Base-by-base conservation (phyloP, 495 filamentous ascomycete genomes). In the Terfezia claveryi region DNA sequence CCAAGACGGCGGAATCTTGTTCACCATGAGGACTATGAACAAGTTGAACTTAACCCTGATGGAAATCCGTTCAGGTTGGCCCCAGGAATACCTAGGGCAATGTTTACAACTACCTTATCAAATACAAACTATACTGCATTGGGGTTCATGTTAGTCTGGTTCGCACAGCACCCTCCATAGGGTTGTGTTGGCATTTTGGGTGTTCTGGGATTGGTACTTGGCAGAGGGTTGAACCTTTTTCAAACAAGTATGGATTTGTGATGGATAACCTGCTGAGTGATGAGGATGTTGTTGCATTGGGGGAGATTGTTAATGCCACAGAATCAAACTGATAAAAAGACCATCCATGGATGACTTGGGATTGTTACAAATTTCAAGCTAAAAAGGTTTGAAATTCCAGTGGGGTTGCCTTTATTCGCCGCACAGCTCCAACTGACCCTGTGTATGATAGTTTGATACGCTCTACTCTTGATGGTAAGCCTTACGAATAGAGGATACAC, bases 341-440 rank as follows among this genome's bases (percentile, higher is more conserved):
- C 50, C 74, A n/a, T 82, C 10, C 79, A 69, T 7, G 75, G 72
- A 57, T 80, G 80, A 65, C 76, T 80, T 54, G 79, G 77, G 10
- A 71, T 83, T 55, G 74, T 80, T n/a, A 79, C 78, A 5, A 61
- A 68, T 12, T 74, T 78, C 59, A 69, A 70, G 32, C 54, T 79
- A 41, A 57, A 70, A 44, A 75, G 76, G 0, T 73, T 76, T 51
- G 63, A 69, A 2, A 61, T 64, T n/a, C 70, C 66, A 17, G 55
- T 69, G 14, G 76, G 73, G 6, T 36, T 54, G 7, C 23, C 38
- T 2, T 12, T 20, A 6, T 10, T 23, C 50, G 6, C 5, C 6
- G 16, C 11, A n/a, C n/a, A 32, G 27, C 27, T 32, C 27, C 7
- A 32, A 32, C 27, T 7, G 7, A 32, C 7, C 27, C 2, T 32